Evolutionary conservation across 2,329 filamentous ascomycete species (phyloP).

Genomic region (Exophiala viscosa): DNA sequence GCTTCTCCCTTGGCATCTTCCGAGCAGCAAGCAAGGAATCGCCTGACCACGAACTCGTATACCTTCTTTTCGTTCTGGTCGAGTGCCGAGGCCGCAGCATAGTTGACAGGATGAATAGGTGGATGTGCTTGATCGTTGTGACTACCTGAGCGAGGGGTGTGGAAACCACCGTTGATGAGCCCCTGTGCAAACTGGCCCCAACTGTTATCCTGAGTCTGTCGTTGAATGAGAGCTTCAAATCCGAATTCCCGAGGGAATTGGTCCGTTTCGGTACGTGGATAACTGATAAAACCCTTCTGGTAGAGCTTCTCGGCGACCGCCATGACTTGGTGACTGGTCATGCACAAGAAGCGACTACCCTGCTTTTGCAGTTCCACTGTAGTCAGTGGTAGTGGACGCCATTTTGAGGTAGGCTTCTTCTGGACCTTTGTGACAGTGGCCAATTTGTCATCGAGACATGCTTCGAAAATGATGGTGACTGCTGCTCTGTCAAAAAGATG

Average conservation of each 20-base stretch:
- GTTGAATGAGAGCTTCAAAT: conserved; percentile 72
- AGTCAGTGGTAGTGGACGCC: conserved; percentile 87
- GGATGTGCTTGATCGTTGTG: conserved; percentile 97
- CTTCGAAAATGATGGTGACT: conserved; percentile 77
- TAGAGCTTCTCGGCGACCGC: conserved; percentile 79
- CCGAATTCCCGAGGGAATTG: conserved; percentile 90
- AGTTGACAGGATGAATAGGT: conserved; percentile 93
- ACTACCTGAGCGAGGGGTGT: conserved; percentile 73
- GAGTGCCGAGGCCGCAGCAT: conserved; percentile 61
- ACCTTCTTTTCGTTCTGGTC: conserved; percentile 68
- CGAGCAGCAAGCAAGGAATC: conserved; percentile 93
- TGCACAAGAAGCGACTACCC: conserved; percentile 80
- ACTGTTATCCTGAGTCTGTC: conserved; percentile 69
- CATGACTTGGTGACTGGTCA: conserved; percentile 91
- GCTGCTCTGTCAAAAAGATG: conserved; percentile 84
- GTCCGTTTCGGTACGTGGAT: conserved; percentile 95
- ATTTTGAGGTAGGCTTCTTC: conserved; percentile 89
- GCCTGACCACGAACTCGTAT: conserved; percentile 87
- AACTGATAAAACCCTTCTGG: conserved; percentile 93
- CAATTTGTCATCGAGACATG: conserved; percentile 70
- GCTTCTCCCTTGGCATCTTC: conserved; percentile 85
- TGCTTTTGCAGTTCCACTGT: conserved; percentile 97
- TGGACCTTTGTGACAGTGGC: conserved; percentile 81
- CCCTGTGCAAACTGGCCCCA: conserved; percentile 81
- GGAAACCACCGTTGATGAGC: conserved; percentile 63